Percentiles rank a stretch among this genome's conserved stretches.
Evolutionary conservation across 1,284 basidiomycete genomes (phyloP).

Genomic region (Papiliotrema terrestris): DNA sequence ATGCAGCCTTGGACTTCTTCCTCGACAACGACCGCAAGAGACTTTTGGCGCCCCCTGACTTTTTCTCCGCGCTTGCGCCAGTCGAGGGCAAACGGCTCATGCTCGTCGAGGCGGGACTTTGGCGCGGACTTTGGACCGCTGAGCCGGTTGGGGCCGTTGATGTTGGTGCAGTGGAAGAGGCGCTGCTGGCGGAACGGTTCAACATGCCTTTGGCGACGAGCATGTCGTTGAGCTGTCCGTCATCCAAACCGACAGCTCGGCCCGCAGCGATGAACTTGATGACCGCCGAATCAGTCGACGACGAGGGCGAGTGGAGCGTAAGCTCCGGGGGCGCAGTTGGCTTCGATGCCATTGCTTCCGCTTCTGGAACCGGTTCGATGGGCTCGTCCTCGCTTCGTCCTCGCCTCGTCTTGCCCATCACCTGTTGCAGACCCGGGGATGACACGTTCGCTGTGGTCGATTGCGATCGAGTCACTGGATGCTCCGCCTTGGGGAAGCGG

Average conservation of each 20-base stretch:
- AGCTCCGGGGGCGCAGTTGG: too few species aligned
- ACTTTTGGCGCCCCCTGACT: slow-evolving; percentile 8
- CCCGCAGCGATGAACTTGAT: slow-evolving; percentile 40
- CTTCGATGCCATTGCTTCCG: background rate
- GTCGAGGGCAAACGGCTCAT: background rate
- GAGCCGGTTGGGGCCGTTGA: background rate
- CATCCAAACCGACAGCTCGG: slow-evolving; percentile 32
- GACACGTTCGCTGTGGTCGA: slow-evolving; percentile 19
- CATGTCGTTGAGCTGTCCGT: slow-evolving; percentile 35
- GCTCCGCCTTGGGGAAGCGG: slow-evolving; percentile 19
- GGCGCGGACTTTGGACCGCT: background rate
- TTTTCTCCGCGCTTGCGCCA: background rate
- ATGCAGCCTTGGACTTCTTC: slow-evolving; percentile 9
- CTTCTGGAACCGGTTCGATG: background rate
- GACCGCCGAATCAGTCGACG: slow-evolving; percentile 27
- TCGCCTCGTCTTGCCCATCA: slow-evolving; percentile 13
- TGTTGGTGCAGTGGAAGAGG: background rate
- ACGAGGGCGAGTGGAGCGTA: slow-evolving; percentile 7
- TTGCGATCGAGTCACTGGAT: background rate
- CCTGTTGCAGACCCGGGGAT: slow-evolving; percentile 10
- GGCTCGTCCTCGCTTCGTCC: slow-evolving; percentile 8
- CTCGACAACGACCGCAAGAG: slow-evolving; percentile 28
- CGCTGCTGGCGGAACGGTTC: background rate
- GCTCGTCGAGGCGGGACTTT: background rate
- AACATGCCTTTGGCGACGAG: slow-evolving; percentile 26